phyloP scores from a whole-genome alignment of 257 asterid genomes.

The Eucommia ulmoides region DNA sequence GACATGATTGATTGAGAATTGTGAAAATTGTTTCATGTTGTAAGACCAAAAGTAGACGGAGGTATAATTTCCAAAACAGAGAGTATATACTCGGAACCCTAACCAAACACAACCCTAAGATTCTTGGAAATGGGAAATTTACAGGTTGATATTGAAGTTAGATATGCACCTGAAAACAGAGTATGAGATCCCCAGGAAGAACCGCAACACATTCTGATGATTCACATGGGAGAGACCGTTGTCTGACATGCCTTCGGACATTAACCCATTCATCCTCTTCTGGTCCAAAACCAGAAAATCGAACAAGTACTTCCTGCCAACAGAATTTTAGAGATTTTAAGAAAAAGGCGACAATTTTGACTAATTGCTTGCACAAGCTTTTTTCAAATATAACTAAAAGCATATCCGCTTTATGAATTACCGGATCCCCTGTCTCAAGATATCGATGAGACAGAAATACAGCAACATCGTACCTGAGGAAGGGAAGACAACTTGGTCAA shows the following conservation, averaged over 20 bases:
- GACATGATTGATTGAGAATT: too few species aligned
- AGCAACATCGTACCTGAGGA: slow-evolving; percentile 73
- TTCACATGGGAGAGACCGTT: slow-evolving; percentile 94
- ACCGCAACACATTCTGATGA: slow-evolving; percentile 91
- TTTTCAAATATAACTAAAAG: slow-evolving; percentile 3
- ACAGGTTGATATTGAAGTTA: too few species aligned
- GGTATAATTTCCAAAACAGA: too few species aligned
- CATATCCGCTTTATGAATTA: slow-evolving; percentile 30
- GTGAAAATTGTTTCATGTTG: too few species aligned
- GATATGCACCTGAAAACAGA: slow-evolving; percentile 97
- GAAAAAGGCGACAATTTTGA: not conserved
- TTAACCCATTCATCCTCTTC: slow-evolving; percentile 99
- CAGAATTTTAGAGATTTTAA: not conserved
- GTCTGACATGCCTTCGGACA: slow-evolving; percentile 69
- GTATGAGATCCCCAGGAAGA: slow-evolving; percentile 67
- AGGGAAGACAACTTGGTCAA: too few species aligned
- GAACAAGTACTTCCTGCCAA: slow-evolving; percentile 84
- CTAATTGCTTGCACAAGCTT: slow-evolving; percentile 7
- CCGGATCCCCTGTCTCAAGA: slow-evolving; percentile 70
- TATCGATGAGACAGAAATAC: slow-evolving; percentile 59
- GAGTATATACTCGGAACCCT: too few species aligned
- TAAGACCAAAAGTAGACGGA: too few species aligned
- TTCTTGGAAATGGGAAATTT: too few species aligned
- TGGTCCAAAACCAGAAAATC: slow-evolving; percentile 89
- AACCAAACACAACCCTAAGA: too few species aligned